Percentiles rank a stretch among this genome's conserved stretches.
phyloP scores from a whole-genome alignment of 768 basidiomycete genomes.

The Pisolithus albus region DNA sequence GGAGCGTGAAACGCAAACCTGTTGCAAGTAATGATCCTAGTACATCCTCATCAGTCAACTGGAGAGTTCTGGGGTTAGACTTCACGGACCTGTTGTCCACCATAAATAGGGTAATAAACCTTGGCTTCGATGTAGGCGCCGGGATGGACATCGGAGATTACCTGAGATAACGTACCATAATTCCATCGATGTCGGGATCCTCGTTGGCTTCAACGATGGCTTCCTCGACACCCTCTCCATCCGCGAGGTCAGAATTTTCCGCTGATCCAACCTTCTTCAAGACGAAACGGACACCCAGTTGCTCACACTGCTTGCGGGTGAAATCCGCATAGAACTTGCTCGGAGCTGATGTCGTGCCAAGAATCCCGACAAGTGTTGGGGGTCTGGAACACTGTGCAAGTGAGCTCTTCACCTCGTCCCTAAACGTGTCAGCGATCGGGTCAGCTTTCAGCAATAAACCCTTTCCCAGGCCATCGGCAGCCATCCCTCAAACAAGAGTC shows the following conservation, averaged over 20 bases:
- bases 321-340: slow-evolving; percentile 85
- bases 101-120: slow-evolving; percentile 98
- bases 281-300: slow-evolving; percentile 81
- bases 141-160: neutral
- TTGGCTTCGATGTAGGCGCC: slow-evolving; percentile 20
- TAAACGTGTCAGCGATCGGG: slow-evolving; percentile 62
- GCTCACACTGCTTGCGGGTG: slow-evolving; percentile 85
- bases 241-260: slow-evolving; percentile 37
- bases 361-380: slow-evolving; percentile 85
- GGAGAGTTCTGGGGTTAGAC: neutral
- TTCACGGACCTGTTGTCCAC: slow-evolving; percentile 66
- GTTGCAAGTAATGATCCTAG: slow-evolving; percentile 95
- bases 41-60: slow-evolving; percentile 3
- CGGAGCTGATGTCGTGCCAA: slow-evolving; percentile 77
- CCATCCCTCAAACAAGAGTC: slow-evolving; percentile 15
- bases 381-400: slow-evolving; percentile 32
- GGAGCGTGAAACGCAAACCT: slow-evolving; percentile 38
- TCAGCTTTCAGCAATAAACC: slow-evolving; percentile 78
- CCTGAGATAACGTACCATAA: slow-evolving; percentile 64
- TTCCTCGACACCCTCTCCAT: slow-evolving; percentile 91
- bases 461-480: slow-evolving; percentile 39
- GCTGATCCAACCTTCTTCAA: slow-evolving; percentile 55
- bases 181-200: slow-evolving; percentile 77
- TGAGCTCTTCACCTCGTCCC: slow-evolving; percentile 55
- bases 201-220: slow-evolving; percentile 95